Conservation (phyloP, 1,139 yeast genomes). For the Kurtzmaniella natalensis region DNA sequence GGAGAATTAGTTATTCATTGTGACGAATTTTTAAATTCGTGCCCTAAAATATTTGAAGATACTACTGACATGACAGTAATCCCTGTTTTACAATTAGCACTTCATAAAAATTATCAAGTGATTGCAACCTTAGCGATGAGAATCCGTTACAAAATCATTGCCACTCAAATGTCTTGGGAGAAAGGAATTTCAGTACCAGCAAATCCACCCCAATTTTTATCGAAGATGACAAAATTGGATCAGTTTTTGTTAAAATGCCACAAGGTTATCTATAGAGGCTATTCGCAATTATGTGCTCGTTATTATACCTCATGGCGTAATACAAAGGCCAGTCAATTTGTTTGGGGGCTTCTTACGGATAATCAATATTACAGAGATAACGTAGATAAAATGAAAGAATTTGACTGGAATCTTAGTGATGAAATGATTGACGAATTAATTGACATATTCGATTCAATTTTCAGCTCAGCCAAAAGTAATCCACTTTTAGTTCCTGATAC, state of each 20-base stretch:
- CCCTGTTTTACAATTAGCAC: slow-evolving; percentile 30
- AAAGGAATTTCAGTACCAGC: background rate
- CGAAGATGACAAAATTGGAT: slow-evolving; percentile 12
- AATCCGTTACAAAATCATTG: slow-evolving; percentile 8
- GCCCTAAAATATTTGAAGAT: slow-evolving; percentile 14
- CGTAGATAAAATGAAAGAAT: slow-evolving; percentile 8
- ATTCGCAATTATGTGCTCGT: slow-evolving; percentile 21
- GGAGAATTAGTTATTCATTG: slow-evolving; percentile 32
- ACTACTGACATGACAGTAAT: slow-evolving; percentile 33
- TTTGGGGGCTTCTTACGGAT: slow-evolving; percentile 18
- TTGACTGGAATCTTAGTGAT: slow-evolving; percentile 10
- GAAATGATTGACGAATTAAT: slow-evolving; percentile 21
- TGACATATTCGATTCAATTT: slow-evolving; percentile 11
- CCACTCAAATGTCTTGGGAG: slow-evolving; percentile 1
- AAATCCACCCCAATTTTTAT: too few relatives aligned
- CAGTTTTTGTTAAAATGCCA: slow-evolving; percentile 15
- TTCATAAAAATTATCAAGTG: slow-evolving; percentile 28
- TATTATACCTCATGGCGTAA: slow-evolving; percentile 31
- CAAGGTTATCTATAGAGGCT: slow-evolving; percentile 16
- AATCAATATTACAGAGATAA: slow-evolving; percentile 19
- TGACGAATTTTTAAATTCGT: slow-evolving; percentile 19
- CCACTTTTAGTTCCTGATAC: too few relatives aligned
- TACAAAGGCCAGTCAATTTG: slow-evolving; percentile 26
- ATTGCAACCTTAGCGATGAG: slow-evolving; percentile 21
- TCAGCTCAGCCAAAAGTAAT: background rate